phyloP scores from a whole-genome alignment of 129 eudicot species.

The Artemisia annua region DNA sequence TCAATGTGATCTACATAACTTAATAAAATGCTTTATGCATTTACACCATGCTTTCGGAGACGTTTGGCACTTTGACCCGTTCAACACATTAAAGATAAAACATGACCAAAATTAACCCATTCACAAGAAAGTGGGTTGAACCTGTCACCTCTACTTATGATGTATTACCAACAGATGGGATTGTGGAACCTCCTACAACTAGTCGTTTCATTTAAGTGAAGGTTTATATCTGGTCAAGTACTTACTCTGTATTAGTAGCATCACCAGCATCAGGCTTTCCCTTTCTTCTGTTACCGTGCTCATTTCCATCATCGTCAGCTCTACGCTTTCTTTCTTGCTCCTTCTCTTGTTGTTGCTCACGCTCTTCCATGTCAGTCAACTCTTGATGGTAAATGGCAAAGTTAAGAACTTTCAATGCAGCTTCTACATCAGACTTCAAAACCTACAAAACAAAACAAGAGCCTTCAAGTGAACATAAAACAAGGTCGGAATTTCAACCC shows the following conservation, averaged over 20 bases:
- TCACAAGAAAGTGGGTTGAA: too few species aligned
- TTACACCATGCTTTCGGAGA: too few species aligned
- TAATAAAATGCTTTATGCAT: too few species aligned
- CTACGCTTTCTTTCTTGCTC: constrained; percentile 52
- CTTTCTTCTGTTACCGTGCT: constrained; percentile 22
- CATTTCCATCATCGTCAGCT: constrained; percentile 44
- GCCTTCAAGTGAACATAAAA: constrained; percentile 1
- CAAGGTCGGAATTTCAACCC: background rate
- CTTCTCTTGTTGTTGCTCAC: constrained; percentile 67
- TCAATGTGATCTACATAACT: too few species aligned
- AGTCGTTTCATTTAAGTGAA: too few species aligned
- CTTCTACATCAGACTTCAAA: constrained; percentile 78
- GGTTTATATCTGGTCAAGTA: background rate
- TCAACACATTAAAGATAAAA: too few species aligned
- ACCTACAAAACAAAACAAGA: constrained; percentile 41
- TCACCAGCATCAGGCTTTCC: too few species aligned
- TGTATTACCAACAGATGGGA: too few species aligned
- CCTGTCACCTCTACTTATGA: too few species aligned
- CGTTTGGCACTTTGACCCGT: too few species aligned
- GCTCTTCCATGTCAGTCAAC: constrained; percentile 94
- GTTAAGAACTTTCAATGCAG: constrained; percentile 92
- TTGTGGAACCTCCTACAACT: too few species aligned
- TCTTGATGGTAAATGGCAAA: constrained; percentile 97
- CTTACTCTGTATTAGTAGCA: constrained; percentile 24
- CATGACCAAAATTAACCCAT: too few species aligned